These are phyloP conservation scores for Tetrastigma voinierianum DNA, from an alignment of 164 flowering plant genomes.

Conservation along the genomic window DNA sequence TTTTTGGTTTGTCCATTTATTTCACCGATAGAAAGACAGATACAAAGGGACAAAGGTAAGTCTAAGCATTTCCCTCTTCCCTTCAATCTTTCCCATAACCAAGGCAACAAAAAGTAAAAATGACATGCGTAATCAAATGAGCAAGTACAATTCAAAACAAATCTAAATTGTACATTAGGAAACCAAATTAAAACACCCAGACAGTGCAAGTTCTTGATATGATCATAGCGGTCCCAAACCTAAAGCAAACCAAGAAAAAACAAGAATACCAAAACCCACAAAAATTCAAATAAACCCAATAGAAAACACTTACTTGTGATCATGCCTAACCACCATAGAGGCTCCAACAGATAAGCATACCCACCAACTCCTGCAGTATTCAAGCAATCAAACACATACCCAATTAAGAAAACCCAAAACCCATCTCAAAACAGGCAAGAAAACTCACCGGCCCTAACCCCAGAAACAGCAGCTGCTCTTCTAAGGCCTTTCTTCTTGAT, in stretches of 20 bases:
- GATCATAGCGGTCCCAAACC: not conserved
- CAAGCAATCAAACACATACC: conserved; percentile 14
- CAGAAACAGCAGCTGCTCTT: conserved; percentile 72
- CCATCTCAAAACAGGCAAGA: conserved; percentile 6
- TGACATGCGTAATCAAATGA: not conserved
- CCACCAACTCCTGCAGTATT: conserved; percentile 70
- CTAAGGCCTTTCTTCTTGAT: conserved; percentile 84
- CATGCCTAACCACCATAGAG: conserved; percentile 92
- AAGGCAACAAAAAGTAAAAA: no score
- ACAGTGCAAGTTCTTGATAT: no score
- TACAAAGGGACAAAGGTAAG: no score
- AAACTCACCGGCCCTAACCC: conserved; percentile 66
- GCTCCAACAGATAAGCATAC: conserved; percentile 69
- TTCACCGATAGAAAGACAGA: no score
- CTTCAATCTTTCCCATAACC: no score
- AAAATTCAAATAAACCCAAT: no score
- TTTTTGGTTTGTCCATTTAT: not conserved
- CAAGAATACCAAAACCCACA: conserved; percentile 1
- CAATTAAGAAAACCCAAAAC: conserved; percentile 14
- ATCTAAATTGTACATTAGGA: no score
- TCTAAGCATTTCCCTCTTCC: no score
- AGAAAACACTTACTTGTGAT: conserved; percentile 54
- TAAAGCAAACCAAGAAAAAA: not conserved
- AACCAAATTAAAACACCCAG: not conserved
- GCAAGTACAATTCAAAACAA: no score